These are phyloP conservation scores for Neoboletus brunneissimus DNA, from an alignment of 768 basidiomycete species.

Conservation along the genomic window DNA sequence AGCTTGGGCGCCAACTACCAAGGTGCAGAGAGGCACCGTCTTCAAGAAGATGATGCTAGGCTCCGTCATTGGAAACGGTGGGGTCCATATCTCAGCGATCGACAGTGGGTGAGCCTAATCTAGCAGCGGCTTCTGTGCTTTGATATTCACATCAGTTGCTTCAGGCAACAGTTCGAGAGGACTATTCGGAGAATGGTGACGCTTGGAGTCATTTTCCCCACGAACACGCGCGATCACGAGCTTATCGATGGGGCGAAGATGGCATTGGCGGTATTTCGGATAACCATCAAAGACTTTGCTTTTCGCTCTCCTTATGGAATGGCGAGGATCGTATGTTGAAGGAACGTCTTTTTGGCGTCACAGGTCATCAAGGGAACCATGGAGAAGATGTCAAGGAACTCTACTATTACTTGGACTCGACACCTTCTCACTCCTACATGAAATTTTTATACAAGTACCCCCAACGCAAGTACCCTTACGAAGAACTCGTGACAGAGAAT, in stretches of 20 bases:
- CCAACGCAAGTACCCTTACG: constrained; percentile 89
- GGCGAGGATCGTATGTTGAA: constrained; percentile 92
- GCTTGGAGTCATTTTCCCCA: constrained; percentile 96
- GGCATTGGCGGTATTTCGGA: constrained; percentile 97
- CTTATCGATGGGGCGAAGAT: constrained; percentile 99
- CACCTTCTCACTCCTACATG: constrained; percentile 99
- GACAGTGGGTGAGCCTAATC: constrained; percentile 80
- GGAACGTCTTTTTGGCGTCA: constrained; percentile 94
- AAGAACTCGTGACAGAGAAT: constrained; percentile 87
- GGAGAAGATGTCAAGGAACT: constrained; percentile 99
- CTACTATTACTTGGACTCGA: constrained; percentile 98
- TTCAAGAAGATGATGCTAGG: constrained; percentile 77
- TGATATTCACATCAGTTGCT: constrained; percentile 12
- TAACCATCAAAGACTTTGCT: constrained; percentile 92
- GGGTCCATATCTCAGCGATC: constrained; percentile 96
- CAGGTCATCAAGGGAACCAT: constrained; percentile 97
- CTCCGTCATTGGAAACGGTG: constrained; percentile 96
- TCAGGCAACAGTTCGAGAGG: constrained; percentile 96
- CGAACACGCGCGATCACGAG: constrained; percentile 87
- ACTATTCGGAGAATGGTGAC: constrained; percentile 95
- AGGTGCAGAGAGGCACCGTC: constrained; percentile 78
- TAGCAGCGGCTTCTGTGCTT: background rate
- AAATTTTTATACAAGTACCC: constrained; percentile 99
- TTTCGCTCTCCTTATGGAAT: constrained; percentile 92
- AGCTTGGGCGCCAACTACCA: constrained; percentile 69